A percentile compares a stretch with the other conserved stretches of the same genome.
phyloP scores from a whole-genome alignment of 148 eudicot species.

The Silene latifolia region DNA sequence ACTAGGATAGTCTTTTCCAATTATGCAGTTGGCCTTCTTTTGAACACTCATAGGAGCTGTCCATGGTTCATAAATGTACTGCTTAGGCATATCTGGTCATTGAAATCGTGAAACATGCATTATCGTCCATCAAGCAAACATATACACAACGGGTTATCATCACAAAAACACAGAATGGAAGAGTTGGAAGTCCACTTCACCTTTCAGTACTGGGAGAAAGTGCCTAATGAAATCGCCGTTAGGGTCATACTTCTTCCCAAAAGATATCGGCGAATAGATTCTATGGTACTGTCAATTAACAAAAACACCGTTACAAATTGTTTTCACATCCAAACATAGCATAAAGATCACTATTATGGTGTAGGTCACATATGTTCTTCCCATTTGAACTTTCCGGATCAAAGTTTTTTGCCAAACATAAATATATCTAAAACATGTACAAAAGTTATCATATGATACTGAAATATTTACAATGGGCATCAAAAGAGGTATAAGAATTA shows the following conservation, averaged over 20 bases:
- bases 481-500: no score
- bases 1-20: slow-evolving; percentile 87
- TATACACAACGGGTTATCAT: neutral
- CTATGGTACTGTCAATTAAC: slow-evolving; percentile 62
- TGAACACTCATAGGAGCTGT: slow-evolving; percentile 81
- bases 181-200: slow-evolving; percentile 26
- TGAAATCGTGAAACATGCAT: neutral
- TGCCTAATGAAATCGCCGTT: slow-evolving; percentile 75
- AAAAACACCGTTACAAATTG: neutral
- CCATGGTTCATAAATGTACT: slow-evolving; percentile 94
- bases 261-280: slow-evolving; percentile 81
- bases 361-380: no score
- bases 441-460: no score
- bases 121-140: neutral
- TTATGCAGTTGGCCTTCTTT: slow-evolving; percentile 72
- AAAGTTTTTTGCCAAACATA: no score
- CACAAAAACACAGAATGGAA: neutral
- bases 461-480: no score
- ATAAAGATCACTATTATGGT: no score
- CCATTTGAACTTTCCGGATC: no score
- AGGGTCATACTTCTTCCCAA: slow-evolving; percentile 89
- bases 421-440: no score
- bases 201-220: slow-evolving; percentile 84
- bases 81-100: slow-evolving; percentile 82
- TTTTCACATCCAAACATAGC: no score